Percentiles rank a stretch among this genome's conserved stretches.
These are phyloP conservation scores for Ascobolus immersus DNA, from an alignment of 495 filamentous ascomycete species.

Conservation along the genomic window DNA sequence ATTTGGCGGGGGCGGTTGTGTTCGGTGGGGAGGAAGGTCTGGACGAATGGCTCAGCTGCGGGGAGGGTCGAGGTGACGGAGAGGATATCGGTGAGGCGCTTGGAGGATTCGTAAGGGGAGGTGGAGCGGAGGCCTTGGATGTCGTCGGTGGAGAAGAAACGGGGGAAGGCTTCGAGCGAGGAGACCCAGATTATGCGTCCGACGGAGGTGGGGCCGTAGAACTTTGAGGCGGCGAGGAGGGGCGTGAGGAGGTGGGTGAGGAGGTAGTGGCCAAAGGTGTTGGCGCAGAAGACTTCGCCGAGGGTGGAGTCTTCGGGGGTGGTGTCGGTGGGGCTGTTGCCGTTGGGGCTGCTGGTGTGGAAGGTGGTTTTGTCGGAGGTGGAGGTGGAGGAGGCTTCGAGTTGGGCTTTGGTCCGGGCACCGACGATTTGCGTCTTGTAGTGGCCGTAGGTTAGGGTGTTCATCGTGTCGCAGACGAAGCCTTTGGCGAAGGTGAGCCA, in stretches of 20 bases:
- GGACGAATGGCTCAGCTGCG: slow-evolving; percentile 30
- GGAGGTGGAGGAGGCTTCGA: too few relatives aligned
- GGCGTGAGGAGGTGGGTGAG: slow-evolving; percentile 56
- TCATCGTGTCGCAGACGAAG: background rate
- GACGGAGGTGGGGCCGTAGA: too few relatives aligned
- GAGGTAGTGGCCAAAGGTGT: slow-evolving; percentile 86
- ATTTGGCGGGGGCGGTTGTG: slow-evolving; percentile 34
- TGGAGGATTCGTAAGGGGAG: slow-evolving; percentile 56
- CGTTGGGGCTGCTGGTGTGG: too few relatives aligned
- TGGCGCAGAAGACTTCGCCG: slow-evolving; percentile 66
- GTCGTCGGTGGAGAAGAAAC: slow-evolving; percentile 35
- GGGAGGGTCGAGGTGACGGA: slow-evolving; percentile 48
- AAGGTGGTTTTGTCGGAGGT: too few relatives aligned
- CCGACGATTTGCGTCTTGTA: too few relatives aligned
- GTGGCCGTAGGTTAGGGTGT: background rate
- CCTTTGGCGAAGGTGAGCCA: background rate
- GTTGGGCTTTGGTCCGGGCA: slow-evolving; percentile 24
- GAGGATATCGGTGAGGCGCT: slow-evolving; percentile 64
- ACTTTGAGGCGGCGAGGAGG: slow-evolving; percentile 37
- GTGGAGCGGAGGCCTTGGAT: slow-evolving; percentile 41
- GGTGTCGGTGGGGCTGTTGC: slow-evolving; percentile 24
- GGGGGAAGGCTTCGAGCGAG: slow-evolving; percentile 40
- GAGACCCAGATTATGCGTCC: slow-evolving; percentile 77
- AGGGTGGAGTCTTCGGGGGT: slow-evolving; percentile 51
- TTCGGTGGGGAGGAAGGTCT: slow-evolving; percentile 15